Evolutionary conservation across 78 protist genomes (phyloP).

Genomic region (Dictyostelium intermedium): DNA sequence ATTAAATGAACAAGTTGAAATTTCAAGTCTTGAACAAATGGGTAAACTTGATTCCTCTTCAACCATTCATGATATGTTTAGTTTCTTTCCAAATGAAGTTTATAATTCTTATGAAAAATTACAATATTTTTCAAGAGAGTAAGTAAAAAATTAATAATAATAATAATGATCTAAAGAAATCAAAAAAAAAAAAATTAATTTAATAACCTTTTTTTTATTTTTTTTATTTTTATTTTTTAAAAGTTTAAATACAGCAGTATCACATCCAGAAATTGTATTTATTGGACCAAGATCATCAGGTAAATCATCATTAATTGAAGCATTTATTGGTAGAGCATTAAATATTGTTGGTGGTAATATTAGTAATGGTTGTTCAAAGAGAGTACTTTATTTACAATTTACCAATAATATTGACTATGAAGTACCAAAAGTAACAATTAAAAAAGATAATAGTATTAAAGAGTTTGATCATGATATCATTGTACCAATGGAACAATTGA

Average conservation of each 20-base stretch:
- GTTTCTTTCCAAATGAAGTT: slow-evolving; percentile 69
- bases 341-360: slow-evolving; percentile 46
- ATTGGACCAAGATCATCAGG: slow-evolving; percentile 81
- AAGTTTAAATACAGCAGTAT: slow-evolving; percentile 74
- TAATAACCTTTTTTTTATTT: too few relatives aligned
- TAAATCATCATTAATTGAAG: slow-evolving; percentile 81
- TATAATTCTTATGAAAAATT: slow-evolving; percentile 71
- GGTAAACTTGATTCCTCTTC: slow-evolving; percentile 3
- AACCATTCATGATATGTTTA: slow-evolving; percentile 41
- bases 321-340: slow-evolving; percentile 81
- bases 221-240: background rate
- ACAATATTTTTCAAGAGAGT: slow-evolving; percentile 82
- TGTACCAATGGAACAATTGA: slow-evolving; percentile 65
- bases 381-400: slow-evolving; percentile 68
- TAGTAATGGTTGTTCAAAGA: slow-evolving; percentile 42
- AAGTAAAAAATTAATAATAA: background rate
- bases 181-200: too few relatives aligned
- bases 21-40: slow-evolving; percentile 53
- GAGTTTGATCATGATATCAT: slow-evolving; percentile 80
- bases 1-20: slow-evolving; percentile 72
- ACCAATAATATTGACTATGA: slow-evolving; percentile 37
- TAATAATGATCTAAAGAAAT: too few relatives aligned
- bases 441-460: slow-evolving; percentile 53
- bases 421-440: slow-evolving; percentile 67
- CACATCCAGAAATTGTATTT: slow-evolving; percentile 84